Evolutionary conservation across 495 filamentous ascomycete genomes (phyloP).

Genomic region (Lineolata rhizophorae): DNA sequence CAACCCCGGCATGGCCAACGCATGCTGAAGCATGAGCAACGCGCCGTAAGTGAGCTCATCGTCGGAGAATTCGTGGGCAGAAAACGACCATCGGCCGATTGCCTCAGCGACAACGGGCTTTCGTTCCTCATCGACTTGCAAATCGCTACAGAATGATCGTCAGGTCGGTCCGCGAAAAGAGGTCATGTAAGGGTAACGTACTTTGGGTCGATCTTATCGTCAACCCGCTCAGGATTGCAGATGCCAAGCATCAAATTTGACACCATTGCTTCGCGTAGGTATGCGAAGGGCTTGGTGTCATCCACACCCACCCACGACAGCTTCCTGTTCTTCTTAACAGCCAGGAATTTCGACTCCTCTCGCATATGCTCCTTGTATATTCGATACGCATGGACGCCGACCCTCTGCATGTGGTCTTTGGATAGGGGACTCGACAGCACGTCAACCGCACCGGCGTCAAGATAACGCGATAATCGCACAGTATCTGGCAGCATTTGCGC

Average conservation of each 20-base stretch:
- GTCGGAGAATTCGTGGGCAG: constrained; percentile 68
- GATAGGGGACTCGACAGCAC: constrained; percentile 60
- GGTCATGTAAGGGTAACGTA: no score
- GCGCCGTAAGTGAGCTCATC: constrained; percentile 71
- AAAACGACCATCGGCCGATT: constrained; percentile 70
- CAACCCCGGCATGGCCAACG: constrained; percentile 59
- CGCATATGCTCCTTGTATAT: constrained; percentile 46
- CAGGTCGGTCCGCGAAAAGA: neutral
- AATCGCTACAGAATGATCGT: constrained; percentile 20
- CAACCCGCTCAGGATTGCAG: constrained; percentile 46
- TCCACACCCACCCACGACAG: constrained; percentile 84
- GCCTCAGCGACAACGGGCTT: constrained; percentile 40
- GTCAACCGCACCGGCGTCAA: constrained; percentile 73
- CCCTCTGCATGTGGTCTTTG: constrained; percentile 40
- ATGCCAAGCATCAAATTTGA: constrained; percentile 82
- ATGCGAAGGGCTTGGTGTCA: constrained; percentile 70
- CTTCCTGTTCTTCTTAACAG: constrained; percentile 48
- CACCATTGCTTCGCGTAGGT: constrained; percentile 72
- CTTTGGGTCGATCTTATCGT: constrained; percentile 28
- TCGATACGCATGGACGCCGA: constrained; percentile 67
- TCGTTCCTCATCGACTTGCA: constrained; percentile 29
- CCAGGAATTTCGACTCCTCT: constrained; percentile 43
- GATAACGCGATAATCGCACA: constrained; percentile 35
- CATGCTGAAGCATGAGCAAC: constrained; percentile 70
- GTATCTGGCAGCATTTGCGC: constrained; percentile 19